These are phyloP conservation scores for Aspergillus haitiensis DNA, from an alignment of 495 filamentous ascomycete species.

Conservation along the genomic window DNA sequence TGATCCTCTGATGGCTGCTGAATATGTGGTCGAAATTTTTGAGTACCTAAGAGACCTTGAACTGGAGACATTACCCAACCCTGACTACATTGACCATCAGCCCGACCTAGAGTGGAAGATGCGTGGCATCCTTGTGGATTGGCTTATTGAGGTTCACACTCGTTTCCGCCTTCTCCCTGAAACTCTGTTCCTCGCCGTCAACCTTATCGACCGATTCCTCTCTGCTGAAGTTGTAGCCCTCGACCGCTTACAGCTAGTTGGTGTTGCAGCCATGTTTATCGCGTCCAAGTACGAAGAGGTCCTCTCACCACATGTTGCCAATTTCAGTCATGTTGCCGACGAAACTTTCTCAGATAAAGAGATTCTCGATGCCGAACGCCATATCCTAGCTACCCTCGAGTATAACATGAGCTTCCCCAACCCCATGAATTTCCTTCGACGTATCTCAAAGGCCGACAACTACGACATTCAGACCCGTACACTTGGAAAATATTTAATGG, in stretches of 20 bases:
- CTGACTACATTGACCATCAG: conserved; percentile 91
- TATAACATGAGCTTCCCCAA: conserved; percentile 99
- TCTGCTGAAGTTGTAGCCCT: conserved; percentile 90
- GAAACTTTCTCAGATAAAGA: conserved; percentile 95
- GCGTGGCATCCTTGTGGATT: conserved; percentile 95
- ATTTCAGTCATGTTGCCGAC: conserved; percentile 95
- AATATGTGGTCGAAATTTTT: conserved; percentile 97
- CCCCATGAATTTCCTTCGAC: conserved; percentile 98
- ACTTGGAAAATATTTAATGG: conserved; percentile 96
- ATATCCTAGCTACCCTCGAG: conserved; percentile 83
- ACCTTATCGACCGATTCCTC: conserved; percentile 97
- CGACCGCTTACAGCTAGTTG: conserved; percentile 92
- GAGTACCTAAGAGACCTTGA: conserved; percentile 92
- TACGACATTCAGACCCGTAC: conserved; percentile 98
- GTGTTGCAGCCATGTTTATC: conserved; percentile 98
- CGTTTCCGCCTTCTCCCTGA: conserved; percentile 97
- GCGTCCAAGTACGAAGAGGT: conserved; percentile 99
- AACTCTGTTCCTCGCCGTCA: conserved; percentile 94
- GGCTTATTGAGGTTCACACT: conserved; percentile 97
- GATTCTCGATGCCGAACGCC: conserved; percentile 95
- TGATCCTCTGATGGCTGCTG: conserved; percentile 95
- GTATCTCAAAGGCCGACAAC: conserved; percentile 97
- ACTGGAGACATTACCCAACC: conserved; percentile 78
- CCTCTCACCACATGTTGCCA: conserved; percentile 90
- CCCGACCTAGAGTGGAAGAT: conserved; percentile 97